Percentiles rank a stretch among this genome's conserved stretches.
Evolutionary conservation across 768 basidiomycete species (phyloP).

Genomic region (Wakefieldia striispora): DNA sequence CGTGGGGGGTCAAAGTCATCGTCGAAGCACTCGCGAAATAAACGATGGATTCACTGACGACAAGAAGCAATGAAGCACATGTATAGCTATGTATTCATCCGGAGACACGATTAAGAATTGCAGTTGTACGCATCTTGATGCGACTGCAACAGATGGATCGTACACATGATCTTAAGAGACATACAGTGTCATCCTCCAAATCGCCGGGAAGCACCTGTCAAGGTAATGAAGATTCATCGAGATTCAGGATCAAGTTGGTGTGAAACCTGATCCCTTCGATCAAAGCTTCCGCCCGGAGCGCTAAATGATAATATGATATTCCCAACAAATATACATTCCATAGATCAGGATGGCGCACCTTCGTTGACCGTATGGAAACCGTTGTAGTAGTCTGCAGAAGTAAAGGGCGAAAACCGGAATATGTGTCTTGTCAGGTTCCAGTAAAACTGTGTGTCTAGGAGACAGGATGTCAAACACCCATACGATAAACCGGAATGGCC

Average conservation of each 20-base stretch:
- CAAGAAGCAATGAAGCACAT: too few relatives aligned
- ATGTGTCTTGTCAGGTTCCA: conserved; percentile 37
- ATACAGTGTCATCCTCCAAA: too few relatives aligned
- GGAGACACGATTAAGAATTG: neutral
- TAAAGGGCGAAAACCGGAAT: conserved; percentile 53
- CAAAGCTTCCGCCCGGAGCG: conserved; percentile 47
- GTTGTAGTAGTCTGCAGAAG: conserved; percentile 13
- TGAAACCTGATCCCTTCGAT: conserved; percentile 69
- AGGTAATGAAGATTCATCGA: conserved; percentile 46
- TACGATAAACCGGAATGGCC: neutral
- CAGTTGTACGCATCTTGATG: neutral
- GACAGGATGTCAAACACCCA: neutral
- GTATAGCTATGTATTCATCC: neutral
- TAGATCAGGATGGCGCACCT: conserved; percentile 1
- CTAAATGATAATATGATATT: conserved; percentile 29
- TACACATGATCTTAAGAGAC: too few relatives aligned
- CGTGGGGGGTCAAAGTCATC: conserved; percentile 83
- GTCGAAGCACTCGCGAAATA: conserved; percentile 49
- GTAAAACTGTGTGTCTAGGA: conserved; percentile 15
- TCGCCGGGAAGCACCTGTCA: neutral
- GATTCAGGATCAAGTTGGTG: conserved; percentile 60
- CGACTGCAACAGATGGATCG: too few relatives aligned
- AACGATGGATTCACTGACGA: neutral
- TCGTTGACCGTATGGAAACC: conserved; percentile 20
- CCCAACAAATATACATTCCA: neutral